Evolutionary conservation across 2,329 filamentous ascomycete genomes (phyloP), one percentile per base, ranked within the genome.

Genomic region (Neonectria magnoliae): DNA sequence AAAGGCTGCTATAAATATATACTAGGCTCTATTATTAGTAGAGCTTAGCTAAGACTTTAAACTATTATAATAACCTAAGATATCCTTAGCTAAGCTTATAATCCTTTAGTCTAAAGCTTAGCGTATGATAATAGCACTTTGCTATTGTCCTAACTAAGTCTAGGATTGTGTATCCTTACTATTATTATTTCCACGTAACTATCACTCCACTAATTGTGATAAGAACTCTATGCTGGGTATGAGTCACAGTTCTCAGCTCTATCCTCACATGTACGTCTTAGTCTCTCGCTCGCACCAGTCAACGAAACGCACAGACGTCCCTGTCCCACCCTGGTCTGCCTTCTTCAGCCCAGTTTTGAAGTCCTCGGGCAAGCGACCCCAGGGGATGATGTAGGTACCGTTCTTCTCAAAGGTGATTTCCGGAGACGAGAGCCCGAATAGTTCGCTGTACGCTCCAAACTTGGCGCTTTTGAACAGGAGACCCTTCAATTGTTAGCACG

Each of bases 381-480:
- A 64, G 20, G 62, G 70, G 11, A 65, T 58, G 20, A 70, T 64
- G 10, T 69, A 66, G 6, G 54, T 18, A 9, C 67, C 62, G 8
- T 71, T 68, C 27, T 64, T 64, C 10, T 68, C 67, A 8, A 10
- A 9, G 1, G 60, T 70, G 27, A 71, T 38, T 3, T 68, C 64
- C 20, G 64, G 67, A 3, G 68, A 71, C n/a, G 69, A 25, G 11
- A 71, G 52, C 7, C 64, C 68, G n/a, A 71, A 71, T 5, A 71
- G 9, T 45, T 71, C 67, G 20, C 68, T 69, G 20, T 69, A 71
- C 41, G 68, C 64, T 14, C 68, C 69, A 29, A 64, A 69, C 10
- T 66, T 71, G 27, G 67, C 57, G 9, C 47, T 20, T 13, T 71
- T 71, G 22, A 71, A 71, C 3, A 71, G 57, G 16, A 71, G 38